Evolutionary conservation across 1,139 yeast species (phyloP), one percentile per base, ranked within the genome.

Genomic region (Saccharomyces hybrid): DNA sequence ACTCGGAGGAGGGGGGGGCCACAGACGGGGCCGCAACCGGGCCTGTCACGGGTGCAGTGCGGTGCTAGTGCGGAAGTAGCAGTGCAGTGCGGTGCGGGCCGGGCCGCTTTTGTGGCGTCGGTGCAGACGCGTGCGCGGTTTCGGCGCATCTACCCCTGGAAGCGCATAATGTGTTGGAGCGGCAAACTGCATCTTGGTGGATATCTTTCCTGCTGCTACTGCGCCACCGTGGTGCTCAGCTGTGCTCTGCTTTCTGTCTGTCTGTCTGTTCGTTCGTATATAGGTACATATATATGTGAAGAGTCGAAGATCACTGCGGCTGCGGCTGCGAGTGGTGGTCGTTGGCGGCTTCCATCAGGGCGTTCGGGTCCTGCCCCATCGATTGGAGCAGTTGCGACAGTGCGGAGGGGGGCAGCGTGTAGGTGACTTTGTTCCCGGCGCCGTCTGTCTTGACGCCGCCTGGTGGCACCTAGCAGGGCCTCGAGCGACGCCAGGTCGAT

Each of bases 401-500:
- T 8, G 44, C 44, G 9, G 44, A 38, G n/a, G 19, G 44, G 44
- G 44, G 44, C 14, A 38, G 44, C 1, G 44, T 38, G 26, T 38
- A 38, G 26, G 44, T 38, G 44, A 38, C 44, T 2, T 38, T 38
- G 24, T 38, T 19, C n/a, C 44, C 44, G 26, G 19, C 19, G 44
- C 24, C 19, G 26, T 38, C 44, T 11, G 44, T 19, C 51, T 52
- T 48, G 4, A 49, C 46, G 11, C 47, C 46, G 11, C 51, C 52
- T n/a, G 1, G 49, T 41, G 19, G 46, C 49, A 3, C 29, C 27
- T 53, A 51, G 59, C 62, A 26, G 54, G 64, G 11, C 51, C 61
- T 44, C 54, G 56, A 46, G 71, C 69, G 48, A 74, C 68, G 74
- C 75, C 76, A 51, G 80, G 80, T 51, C 51, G 56, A 78, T 77